phyloP scores from a whole-genome alignment of 495 filamentous ascomycete genomes.

The Talaromyces liani region DNA sequence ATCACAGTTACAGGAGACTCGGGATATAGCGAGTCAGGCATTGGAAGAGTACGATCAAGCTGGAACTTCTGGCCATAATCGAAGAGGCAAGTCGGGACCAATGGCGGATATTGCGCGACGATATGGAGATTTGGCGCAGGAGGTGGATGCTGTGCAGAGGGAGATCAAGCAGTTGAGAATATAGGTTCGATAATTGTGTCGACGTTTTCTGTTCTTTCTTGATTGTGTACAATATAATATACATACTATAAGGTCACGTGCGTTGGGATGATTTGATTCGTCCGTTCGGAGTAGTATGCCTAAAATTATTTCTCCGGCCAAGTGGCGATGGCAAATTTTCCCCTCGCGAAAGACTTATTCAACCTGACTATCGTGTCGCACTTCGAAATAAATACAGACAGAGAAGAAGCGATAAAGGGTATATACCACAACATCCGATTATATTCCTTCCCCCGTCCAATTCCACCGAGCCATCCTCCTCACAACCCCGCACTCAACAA shows the following conservation, averaged over 20 bases:
- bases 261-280: background rate
- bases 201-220: background rate
- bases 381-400: background rate
- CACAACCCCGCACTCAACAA: background rate
- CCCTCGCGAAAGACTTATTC: background rate
- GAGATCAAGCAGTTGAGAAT: slow-evolving; percentile 47
- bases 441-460: background rate
- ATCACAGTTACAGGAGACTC: slow-evolving; percentile 38
- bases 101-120: slow-evolving; percentile 55
- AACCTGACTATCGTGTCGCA: background rate
- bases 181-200: slow-evolving; percentile 8
- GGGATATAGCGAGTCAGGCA: slow-evolving; percentile 35
- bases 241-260: background rate
- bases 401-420: background rate
- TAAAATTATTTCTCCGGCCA: background rate
- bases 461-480: background rate
- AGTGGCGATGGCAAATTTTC: background rate
- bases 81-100: slow-evolving; percentile 22
- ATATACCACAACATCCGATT: background rate
- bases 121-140: slow-evolving; percentile 46
- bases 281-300: background rate
- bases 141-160: slow-evolving; percentile 46
- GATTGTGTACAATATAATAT: background rate
- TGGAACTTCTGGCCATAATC: slow-evolving; percentile 13
- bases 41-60: slow-evolving; percentile 46